These are phyloP conservation scores for Aspergillus sp. DNA, from an alignment of 2,329 filamentous ascomycete species.

Conservation along the genomic window DNA sequence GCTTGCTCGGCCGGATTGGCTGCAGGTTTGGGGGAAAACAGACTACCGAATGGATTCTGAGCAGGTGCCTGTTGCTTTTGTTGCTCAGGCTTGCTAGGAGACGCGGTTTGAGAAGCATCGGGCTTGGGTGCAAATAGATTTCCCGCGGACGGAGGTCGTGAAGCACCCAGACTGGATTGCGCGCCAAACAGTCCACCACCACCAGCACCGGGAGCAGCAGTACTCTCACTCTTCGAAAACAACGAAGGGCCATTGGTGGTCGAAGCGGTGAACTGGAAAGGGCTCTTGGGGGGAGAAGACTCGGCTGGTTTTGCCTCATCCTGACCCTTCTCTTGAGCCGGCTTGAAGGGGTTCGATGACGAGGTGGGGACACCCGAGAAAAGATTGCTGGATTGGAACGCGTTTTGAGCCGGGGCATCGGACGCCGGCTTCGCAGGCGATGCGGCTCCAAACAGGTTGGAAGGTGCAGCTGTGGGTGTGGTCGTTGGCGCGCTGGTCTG, in stretches of 20 bases:
- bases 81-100: conserved; percentile 6
- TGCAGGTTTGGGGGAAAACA: conserved; percentile 13
- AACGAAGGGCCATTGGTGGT: conserved; percentile 8
- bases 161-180: conserved; percentile 1
- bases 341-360: conserved; percentile 2
- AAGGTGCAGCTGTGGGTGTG: conserved; percentile 6
- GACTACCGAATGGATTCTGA: conserved; percentile 5
- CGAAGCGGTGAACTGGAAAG: conserved; percentile 9
- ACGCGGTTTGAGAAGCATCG: background rate
- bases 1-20: conserved; percentile 5
- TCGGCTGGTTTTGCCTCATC: conserved; percentile 8
- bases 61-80: conserved; percentile 10
- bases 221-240: conserved; percentile 12
- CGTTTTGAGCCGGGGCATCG: conserved; percentile 11
- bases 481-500: conserved; percentile 9
- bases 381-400: conserved; percentile 16
- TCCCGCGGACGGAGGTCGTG: conserved; percentile 12
- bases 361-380: conserved; percentile 7
- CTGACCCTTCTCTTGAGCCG: conserved; percentile 7
- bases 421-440: conserved; percentile 8
- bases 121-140: conserved; percentile 16
- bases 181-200: conserved; percentile 8
- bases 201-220: conserved; percentile 4
- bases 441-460: conserved; percentile 11
- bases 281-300: conserved; percentile 6